These are phyloP conservation scores for Phytophthora sp. DNA, from an alignment of 352 stramenopile genomes.

Conservation along the genomic window DNA sequence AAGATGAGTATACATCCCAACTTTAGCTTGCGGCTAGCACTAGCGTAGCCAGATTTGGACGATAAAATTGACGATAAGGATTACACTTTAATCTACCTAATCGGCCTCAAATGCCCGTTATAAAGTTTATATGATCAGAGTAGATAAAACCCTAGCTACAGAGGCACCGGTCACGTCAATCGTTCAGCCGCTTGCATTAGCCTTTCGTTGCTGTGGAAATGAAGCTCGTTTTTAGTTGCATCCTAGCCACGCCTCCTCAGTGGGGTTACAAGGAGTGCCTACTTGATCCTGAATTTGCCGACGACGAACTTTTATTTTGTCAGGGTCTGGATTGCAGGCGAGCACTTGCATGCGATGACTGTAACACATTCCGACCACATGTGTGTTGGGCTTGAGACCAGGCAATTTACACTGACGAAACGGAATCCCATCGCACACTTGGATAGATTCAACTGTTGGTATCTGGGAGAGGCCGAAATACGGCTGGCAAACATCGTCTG, in stretches of 20 bases:
- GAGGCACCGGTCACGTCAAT: no score
- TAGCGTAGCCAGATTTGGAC: no score
- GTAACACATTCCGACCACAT: slow-evolving; percentile 37
- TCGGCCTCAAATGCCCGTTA: no score
- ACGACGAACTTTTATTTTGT: slow-evolving; percentile 32
- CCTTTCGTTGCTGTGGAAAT: not conserved
- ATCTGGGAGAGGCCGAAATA: slow-evolving; percentile 16
- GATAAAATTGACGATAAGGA: no score
- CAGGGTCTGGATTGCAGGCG: slow-evolving; percentile 30
- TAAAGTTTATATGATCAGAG: no score
- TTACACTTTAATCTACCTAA: no score
- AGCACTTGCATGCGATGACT: slow-evolving; percentile 44
- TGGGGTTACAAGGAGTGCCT: slow-evolving; percentile 15
- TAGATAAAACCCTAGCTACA: no score
- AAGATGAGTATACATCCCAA: no score
- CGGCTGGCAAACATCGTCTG: slow-evolving; percentile 16
- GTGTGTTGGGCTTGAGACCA: not conserved
- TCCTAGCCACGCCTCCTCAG: slow-evolving; percentile 36
- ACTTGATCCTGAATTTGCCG: slow-evolving; percentile 30
- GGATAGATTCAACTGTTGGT: slow-evolving; percentile 19
- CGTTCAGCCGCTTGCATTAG: not conserved
- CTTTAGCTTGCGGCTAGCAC: no score
- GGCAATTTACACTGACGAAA: slow-evolving; percentile 34
- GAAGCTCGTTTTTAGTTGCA: no score
- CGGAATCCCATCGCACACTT: slow-evolving; percentile 34